phyloP scores from a whole-genome alignment of 306 rosid genomes.

The Dryas alaskensis region DNA sequence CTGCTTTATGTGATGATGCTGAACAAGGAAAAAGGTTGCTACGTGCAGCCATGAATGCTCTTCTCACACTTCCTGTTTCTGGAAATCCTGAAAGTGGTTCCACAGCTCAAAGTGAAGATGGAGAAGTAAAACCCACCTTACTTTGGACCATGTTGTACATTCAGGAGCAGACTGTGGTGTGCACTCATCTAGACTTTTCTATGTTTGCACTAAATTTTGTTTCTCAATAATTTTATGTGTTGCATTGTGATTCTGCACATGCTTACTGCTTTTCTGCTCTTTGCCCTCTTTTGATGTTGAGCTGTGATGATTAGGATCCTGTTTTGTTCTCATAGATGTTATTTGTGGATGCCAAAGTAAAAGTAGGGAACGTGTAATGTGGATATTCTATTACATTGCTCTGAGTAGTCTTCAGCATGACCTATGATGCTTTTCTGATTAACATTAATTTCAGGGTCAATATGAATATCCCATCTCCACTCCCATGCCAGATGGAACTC shows the following conservation, averaged over 20 bases:
- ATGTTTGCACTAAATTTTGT: slow-evolving; percentile 1
- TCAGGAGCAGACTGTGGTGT: slow-evolving; percentile 63
- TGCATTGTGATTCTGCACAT: background rate
- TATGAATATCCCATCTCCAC: slow-evolving; percentile 54
- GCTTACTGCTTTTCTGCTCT: background rate
- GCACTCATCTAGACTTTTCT: slow-evolving; percentile 30
- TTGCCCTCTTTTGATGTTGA: background rate
- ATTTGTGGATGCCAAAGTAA: background rate
- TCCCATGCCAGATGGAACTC: slow-evolving; percentile 77
- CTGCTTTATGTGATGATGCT: slow-evolving; percentile 64
- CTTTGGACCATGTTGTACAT: slow-evolving; percentile 78
- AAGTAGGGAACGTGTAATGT: background rate
- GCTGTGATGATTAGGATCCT: background rate
- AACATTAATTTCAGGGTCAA: slow-evolving; percentile 45
- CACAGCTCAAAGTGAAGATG: slow-evolving; percentile 39
- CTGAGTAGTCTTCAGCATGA: background rate
- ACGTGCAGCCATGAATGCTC: slow-evolving; percentile 58
- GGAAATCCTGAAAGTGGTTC: slow-evolving; percentile 51
- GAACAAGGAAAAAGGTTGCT: slow-evolving; percentile 63
- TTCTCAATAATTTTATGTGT: background rate
- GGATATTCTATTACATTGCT: background rate
- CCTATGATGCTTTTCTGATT: slow-evolving; percentile 9
- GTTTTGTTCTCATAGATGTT: background rate
- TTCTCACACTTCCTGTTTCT: slow-evolving; percentile 46
- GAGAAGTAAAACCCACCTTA: slow-evolving; percentile 47